Conservation (phyloP, 1,284 basidiomycete species). For the Cronartium quercuum region DNA sequence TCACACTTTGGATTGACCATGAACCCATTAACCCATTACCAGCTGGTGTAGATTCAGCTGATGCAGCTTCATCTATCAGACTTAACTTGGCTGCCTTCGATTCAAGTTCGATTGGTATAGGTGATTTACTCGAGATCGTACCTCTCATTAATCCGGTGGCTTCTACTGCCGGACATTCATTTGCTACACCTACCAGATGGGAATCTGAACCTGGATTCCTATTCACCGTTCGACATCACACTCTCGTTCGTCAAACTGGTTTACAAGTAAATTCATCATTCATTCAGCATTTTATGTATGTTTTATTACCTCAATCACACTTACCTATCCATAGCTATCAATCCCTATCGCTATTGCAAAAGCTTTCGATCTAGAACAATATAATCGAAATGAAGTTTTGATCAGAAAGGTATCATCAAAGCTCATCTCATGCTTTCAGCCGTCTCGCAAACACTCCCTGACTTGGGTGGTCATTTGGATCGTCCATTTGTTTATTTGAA, state of each 20-base stretch:
- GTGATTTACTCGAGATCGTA: conserved; percentile 36
- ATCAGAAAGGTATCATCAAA: conserved; percentile 12
- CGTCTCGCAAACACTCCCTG: neutral
- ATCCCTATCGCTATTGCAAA: conserved; percentile 35
- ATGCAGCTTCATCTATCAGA: conserved; percentile 26
- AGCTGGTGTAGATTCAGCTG: conserved; percentile 18
- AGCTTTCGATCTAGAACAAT: conserved; percentile 29
- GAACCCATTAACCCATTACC: conserved; percentile 16
- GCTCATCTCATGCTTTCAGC: neutral
- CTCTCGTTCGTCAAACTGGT: conserved; percentile 25
- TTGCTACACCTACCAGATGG: conserved; percentile 19
- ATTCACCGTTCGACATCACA: conserved; percentile 22
- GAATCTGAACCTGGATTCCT: conserved; percentile 30
- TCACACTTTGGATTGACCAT: conserved; percentile 38
- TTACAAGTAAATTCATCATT: conserved; percentile 9
- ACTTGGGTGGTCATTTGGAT: neutral
- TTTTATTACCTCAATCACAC: neutral
- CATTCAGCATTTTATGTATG: neutral
- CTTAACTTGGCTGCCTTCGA: conserved; percentile 31
- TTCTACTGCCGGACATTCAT: conserved; percentile 4
- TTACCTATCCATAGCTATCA: conserved; percentile 14
- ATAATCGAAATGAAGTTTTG: conserved; percentile 30
- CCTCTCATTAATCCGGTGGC: conserved; percentile 10
- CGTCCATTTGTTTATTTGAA: neutral
- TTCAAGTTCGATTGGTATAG: conserved; percentile 12